Evolutionary conservation across 257 asterid genomes (phyloP), one percentile per base, ranked within the genome.

Genomic region (Hygrophila difformis): DNA sequence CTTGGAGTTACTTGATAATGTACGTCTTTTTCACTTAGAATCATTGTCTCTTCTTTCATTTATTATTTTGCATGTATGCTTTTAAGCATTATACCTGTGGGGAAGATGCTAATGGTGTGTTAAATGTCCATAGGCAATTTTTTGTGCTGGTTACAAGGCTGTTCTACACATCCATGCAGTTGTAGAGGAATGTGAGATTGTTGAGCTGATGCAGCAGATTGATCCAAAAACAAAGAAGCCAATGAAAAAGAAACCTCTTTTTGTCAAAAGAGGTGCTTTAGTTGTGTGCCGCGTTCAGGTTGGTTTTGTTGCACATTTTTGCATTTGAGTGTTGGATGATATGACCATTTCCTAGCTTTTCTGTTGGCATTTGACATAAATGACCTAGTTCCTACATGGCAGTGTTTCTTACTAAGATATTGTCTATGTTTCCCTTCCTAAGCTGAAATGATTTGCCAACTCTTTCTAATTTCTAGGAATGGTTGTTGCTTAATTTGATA

Each of bases 101-200:
- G 2, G 43, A 31, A 6, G 26, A 14, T 11, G 8, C n/a, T n/a
- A n/a, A n/a, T n/a, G n/a, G n/a, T n/a, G n/a, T n/a, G n/a, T n/a
- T n/a, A n/a, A n/a, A 39, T 51, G 10, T 12, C 62, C 17, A 15
- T 86, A 91, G 98, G 98, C 92, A 42, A 82, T 86, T 33, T 91
- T 91, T 68, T 82, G 94, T 57, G 91, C 95, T 57, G 99, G 99
- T n/a, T 91, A 86, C 75, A 91, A 91, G 81, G 99, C 97, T 51
- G 75, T 91, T 49, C 60, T 91, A 73, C 99, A 91, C 65, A 70
- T 91, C 62, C 99, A 86, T 61, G 74, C 95, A 36, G 64, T 76
- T 11, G 91, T 81, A 45, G 99, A 91, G 76, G 99, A 86, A 59
- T 91, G 99, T 37, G 99, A 91, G 67, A 82, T 91, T 70, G 76